Base-by-base conservation (phyloP, 164 flowering plant species). In the Stephania japonica region DNA sequence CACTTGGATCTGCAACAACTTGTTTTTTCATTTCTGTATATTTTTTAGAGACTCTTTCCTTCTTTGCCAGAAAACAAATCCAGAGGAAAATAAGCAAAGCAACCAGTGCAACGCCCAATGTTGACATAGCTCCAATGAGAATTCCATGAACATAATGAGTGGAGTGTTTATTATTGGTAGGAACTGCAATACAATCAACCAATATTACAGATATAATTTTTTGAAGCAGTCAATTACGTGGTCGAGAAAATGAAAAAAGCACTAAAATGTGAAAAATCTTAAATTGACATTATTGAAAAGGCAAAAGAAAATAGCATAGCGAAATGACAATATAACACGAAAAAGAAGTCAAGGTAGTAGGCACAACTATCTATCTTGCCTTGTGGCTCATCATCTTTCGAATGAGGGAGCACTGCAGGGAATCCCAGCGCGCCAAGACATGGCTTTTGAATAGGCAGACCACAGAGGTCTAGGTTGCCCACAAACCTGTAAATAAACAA, bases 401-500 rank as follows among this genome's bases (percentile, higher is more conserved):
- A 86, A 73, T 88, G 93, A 7, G 99, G 99, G 64, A 95, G 78
- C 26, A 91, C 93, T 13, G 81, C 99, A 53, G 98, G 99, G 81
- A 93, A 93, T 67, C 98, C 99, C 81, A 88, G 62, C 56, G 99
- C 87, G 23, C 89, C 88, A 27, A 82, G 82, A 63, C 99, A 95
- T 25, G 88, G 87, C 81, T 88, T 93, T 75, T 85, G 82, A 73
- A 93, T 82, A 86, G 90, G 99, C 65, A 77, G 82, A 61, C 99
- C 99, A 85, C 99, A 95, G 41, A 95, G 91, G 81, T 95, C 92
- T 74, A 85, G 76, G 81, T 95, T 95, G 19, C 99, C 99, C 70
- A 82, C 77, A 83, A 92, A 94, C 84, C 98, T 94, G 56, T n/a
- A 27, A 4, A 41, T 62, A 43, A 19, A 32, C 38, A 32, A 32